These are phyloP conservation scores for Cucurbita argyrosperma DNA, from an alignment of 306 rosid genomes.

Conservation along the genomic window DNA sequence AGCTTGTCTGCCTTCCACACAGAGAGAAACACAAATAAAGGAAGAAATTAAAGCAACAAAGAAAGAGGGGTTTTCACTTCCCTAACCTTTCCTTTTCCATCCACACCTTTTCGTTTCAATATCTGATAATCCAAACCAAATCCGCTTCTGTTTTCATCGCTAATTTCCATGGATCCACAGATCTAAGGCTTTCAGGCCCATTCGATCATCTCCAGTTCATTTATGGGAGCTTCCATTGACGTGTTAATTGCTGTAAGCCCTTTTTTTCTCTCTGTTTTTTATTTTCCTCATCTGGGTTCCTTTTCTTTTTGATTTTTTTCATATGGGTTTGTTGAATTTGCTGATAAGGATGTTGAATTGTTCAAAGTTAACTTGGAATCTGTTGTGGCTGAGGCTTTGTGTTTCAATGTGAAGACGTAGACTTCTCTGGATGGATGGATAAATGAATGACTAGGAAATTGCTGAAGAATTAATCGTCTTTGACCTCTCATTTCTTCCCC, in stretches of 20 bases:
- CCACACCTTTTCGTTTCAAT: constrained; percentile 4
- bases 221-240: constrained; percentile 11
- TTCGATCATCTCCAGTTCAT: constrained; percentile 9
- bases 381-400: neutral
- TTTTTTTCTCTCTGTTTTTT: neutral
- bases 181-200: constrained; percentile 32
- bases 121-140: constrained; percentile 2
- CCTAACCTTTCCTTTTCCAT: constrained; percentile 16
- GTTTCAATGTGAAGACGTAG: constrained; percentile 35
- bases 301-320: neutral
- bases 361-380: constrained; percentile 13
- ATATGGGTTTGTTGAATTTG: neutral
- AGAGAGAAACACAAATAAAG: neutral
- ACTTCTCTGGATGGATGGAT: constrained; percentile 23
- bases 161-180: constrained; percentile 53
- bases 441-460: constrained; percentile 22
- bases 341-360: constrained; percentile 8
- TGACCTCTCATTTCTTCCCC: constrained; percentile 22
- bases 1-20: constrained; percentile 31
- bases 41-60: neutral
- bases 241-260: constrained; percentile 34
- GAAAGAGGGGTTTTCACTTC: constrained; percentile 12
- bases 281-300: neutral
- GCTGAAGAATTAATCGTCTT: constrained; percentile 18
- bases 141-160: constrained; percentile 14